Evolutionary conservation across 192 early-diverging fungal genomes (phyloP), one percentile per base, ranked within the genome.

Genomic region (Kickxella alabastrina): DNA sequence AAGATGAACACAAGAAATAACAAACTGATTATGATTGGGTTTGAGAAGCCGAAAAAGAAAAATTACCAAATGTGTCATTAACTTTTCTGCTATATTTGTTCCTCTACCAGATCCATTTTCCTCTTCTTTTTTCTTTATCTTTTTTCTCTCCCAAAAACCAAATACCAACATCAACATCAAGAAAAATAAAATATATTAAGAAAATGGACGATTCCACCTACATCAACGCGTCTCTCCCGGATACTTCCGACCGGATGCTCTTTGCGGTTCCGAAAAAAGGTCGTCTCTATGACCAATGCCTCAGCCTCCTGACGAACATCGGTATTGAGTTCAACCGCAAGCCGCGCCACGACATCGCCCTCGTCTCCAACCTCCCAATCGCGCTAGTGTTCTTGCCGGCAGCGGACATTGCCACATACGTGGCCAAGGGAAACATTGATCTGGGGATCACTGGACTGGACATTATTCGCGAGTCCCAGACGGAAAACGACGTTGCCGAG

Each of bases 211-310:
- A 36, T 9, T 22, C 55, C 8, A 22, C 60, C 26, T 67, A 51
- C 36, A 50, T 74, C 32, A 67, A 62, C 43, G 29, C 73, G 3
- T 59, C 65, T 26, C 49, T 76, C 10, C 73, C 73, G 0, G 73
- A 76, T 31, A 63, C 62, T 1, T 57, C 61, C 5, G 83, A 88
- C 63, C 82, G 87, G 43, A 80, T 98, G 37, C 78, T 96, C 31
- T 94, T 98, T 56, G 95, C 90, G n/a, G 83, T 99, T 43, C 96
- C 96, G 38, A 99, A 99, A 71, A 99, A 99, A 77, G 96, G 96
- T 26, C 87, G 96, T 27, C 86, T 99, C 29, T 85, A 95, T 76
- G 91, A 95, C 62, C 82, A 93, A 48, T 90, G 87, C 39, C 65
- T 94, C 10, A 75, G 82, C 6, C 71, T 99, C 26, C 81, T 99